phyloP scores from a whole-genome alignment of 345 rosid species.

The Dipteronia dyeriana region DNA sequence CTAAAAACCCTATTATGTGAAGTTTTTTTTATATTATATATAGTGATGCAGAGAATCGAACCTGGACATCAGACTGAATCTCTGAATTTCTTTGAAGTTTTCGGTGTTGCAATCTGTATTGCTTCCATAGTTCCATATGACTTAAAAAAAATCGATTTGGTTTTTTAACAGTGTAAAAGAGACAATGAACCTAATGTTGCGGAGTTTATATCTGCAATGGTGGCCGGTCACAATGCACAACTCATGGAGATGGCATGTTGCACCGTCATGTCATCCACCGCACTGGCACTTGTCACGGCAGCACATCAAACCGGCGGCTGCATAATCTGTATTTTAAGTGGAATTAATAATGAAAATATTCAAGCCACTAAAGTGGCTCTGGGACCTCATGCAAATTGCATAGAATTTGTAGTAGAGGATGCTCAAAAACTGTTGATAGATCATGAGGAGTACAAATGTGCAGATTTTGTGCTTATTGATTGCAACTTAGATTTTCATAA shows the following conservation, averaged over 20 bases:
- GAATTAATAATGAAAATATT: neutral
- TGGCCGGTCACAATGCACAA: conserved; percentile 55
- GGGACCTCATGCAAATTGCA: conserved; percentile 23
- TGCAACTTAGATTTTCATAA: conserved; percentile 30
- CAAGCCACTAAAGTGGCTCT: conserved; percentile 19
- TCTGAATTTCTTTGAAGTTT: too few species aligned
- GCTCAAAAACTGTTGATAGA: conserved; percentile 27
- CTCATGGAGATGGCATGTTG: conserved; percentile 46
- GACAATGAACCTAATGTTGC: conserved; percentile 49
- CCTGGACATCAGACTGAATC: too few species aligned
- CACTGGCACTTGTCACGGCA: conserved; percentile 43
- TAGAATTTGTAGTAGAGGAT: conserved; percentile 40
- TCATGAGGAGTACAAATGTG: conserved; percentile 25
- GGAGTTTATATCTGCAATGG: conserved; percentile 62
- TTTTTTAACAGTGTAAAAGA: conserved; percentile 34
- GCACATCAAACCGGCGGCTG: conserved; percentile 51
- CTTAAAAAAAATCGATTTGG: too few species aligned
- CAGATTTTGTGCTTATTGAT: conserved; percentile 52
- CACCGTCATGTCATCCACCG: conserved; percentile 21
- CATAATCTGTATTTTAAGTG: conserved; percentile 33
- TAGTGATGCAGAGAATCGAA: too few species aligned
- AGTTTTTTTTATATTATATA: too few species aligned
- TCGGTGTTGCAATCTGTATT: too few species aligned
- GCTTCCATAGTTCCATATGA: too few species aligned
- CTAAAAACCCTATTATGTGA: too few species aligned